These are phyloP conservation scores for Acacia concinna DNA, from an alignment of 331 rosid species.

Conservation along the genomic window DNA sequence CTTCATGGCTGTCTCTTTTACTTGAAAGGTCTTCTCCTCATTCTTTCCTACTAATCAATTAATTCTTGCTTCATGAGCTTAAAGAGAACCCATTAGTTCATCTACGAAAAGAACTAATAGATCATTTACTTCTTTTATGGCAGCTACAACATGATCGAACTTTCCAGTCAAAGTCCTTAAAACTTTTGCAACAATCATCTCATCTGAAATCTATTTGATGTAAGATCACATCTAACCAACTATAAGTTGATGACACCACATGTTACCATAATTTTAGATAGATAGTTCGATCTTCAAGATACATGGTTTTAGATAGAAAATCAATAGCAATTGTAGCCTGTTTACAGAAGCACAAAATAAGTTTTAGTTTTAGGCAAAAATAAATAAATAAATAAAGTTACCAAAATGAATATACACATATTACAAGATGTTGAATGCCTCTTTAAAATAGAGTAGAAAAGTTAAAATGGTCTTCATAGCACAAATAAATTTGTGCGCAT, in stretches of 20 bases:
- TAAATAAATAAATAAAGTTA: neutral
- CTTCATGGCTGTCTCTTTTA: too few species aligned
- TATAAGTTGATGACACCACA: neutral
- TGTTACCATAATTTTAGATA: conserved; percentile 79
- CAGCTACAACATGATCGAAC: too few species aligned
- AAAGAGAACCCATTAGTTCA: too few species aligned
- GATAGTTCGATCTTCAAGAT: conserved; percentile 85
- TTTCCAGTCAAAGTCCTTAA: too few species aligned
- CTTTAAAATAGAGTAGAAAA: neutral
- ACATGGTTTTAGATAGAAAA: conserved; percentile 88
- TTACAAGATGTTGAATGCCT: neutral
- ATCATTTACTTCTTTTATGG: too few species aligned
- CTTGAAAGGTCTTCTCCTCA: too few species aligned
- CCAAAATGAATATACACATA: neutral
- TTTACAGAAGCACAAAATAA: conserved; percentile 14
- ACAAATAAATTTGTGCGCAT: neutral
- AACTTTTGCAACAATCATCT: too few species aligned
- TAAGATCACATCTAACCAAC: too few species aligned
- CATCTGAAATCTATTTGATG: too few species aligned
- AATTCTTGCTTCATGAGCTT: too few species aligned
- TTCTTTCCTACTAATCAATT: too few species aligned
- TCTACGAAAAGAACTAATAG: too few species aligned
- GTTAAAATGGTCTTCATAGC: neutral
- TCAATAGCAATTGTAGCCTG: conserved; percentile 92
- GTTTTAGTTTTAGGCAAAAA: neutral